Conservation (phyloP, 2,329 filamentous ascomycete genomes). For the Aspergillus pseudoterreus region DNA sequence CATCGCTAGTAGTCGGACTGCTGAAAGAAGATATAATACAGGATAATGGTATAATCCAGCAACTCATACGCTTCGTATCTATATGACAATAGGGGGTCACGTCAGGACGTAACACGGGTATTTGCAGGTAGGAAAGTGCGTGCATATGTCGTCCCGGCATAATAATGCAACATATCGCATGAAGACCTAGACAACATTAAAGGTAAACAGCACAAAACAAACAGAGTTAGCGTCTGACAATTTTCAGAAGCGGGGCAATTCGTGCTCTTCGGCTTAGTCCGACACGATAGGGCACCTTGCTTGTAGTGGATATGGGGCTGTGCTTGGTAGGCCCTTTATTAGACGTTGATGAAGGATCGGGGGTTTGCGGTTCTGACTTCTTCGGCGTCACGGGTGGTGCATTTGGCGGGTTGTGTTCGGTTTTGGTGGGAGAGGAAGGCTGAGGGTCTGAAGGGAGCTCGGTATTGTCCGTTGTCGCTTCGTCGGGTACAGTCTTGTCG, state of each 20-base stretch:
- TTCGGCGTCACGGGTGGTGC: conserved; percentile 11
- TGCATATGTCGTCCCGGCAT: not conserved
- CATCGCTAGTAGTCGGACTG: not conserved
- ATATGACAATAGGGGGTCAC: no score
- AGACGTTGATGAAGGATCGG: conserved; percentile 4
- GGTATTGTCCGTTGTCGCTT: not conserved
- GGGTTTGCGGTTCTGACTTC: conserved; percentile 6
- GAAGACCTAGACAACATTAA: not conserved
- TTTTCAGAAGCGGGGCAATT: conserved; percentile 47
- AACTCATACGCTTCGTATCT: no score
- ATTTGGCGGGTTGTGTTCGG: not conserved
- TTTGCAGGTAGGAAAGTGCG: no score
- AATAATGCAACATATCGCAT: not conserved
- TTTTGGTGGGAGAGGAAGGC: not conserved
- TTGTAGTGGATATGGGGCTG: conserved; percentile 37
- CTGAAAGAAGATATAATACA: not conserved
- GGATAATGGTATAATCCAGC: not conserved
- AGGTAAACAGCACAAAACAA: not conserved
- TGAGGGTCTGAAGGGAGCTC: not conserved
- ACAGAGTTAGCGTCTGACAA: conserved; percentile 34
- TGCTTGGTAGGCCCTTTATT: conserved; percentile 33
- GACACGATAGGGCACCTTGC: conserved; percentile 43
- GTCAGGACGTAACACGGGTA: no score
- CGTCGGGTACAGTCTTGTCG: not conserved
- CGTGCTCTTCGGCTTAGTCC: conserved; percentile 47